Evolutionary conservation across 257 asterid species (phyloP).

Genomic region (Mentha longifolia): DNA sequence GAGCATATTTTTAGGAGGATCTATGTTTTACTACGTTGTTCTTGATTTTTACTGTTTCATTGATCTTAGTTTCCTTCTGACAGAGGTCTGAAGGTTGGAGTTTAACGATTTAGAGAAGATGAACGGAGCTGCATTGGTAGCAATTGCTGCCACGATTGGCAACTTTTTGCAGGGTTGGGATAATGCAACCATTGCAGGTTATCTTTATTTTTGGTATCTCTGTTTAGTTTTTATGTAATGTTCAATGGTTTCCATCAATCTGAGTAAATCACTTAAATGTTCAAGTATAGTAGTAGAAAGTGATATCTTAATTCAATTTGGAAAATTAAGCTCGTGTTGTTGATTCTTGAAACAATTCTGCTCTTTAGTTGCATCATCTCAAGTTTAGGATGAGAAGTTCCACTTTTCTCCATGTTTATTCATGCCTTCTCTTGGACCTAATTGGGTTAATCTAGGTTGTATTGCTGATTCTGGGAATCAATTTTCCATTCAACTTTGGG

Average conservation of each 20-base stretch:
- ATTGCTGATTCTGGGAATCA: neutral
- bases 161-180: constrained; percentile 91
- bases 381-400: neutral
- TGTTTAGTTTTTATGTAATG: neutral
- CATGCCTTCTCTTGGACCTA: neutral
- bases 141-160: constrained; percentile 79
- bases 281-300: neutral
- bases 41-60: constrained; percentile 22
- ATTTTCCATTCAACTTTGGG: neutral
- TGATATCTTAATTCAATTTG: neutral
- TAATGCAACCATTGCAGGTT: constrained; percentile 89
- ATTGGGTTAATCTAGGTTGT: neutral
- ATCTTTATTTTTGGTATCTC: constrained; percentile 1
- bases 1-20: constrained; percentile 30
- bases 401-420: neutral
- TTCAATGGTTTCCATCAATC: neutral
- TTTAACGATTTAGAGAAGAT: constrained; percentile 40
- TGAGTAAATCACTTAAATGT: neutral
- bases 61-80: constrained; percentile 25
- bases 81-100: constrained; percentile 33
- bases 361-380: neutral
- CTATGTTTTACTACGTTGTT: constrained; percentile 28
- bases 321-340: constrained; percentile 6
- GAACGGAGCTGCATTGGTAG: constrained; percentile 81
- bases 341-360: neutral